Evolutionary conservation across 177 flowering plant genomes (phyloP).

Genomic region (Tripterygium wilfordii): DNA sequence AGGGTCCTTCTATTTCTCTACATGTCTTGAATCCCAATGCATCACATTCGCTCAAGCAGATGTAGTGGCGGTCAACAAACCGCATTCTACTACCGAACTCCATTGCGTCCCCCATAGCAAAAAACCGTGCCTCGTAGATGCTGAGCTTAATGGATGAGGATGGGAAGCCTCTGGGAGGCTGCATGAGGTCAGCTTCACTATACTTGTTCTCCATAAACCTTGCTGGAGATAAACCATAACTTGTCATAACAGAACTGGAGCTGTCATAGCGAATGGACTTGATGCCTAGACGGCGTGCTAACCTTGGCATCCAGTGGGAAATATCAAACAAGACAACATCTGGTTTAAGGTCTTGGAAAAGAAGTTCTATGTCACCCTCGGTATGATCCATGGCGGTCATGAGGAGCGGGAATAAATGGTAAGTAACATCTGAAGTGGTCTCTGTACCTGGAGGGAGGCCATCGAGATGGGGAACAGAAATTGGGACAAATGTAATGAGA

Average conservation of each 20-base stretch:
- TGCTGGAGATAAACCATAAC: constrained; percentile 9
- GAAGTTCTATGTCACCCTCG: constrained; percentile 7
- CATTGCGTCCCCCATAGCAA: background rate
- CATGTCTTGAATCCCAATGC: constrained; percentile 20
- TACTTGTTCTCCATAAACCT: background rate
- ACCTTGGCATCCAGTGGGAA: constrained; percentile 30
- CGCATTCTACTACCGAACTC: constrained; percentile 10
- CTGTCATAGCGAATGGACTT: constrained; percentile 24
- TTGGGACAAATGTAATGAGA: constrained; percentile 23
- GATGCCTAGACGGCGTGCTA: constrained; percentile 14
- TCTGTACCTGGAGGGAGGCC: constrained; percentile 32
- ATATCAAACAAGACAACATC: constrained; percentile 35
- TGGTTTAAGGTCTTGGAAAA: constrained; percentile 27
- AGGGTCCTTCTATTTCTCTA: constrained; percentile 28
- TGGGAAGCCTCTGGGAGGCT: constrained; percentile 6
- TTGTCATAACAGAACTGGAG: constrained; percentile 18
- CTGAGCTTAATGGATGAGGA: constrained; percentile 13
- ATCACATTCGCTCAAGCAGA: constrained; percentile 2
- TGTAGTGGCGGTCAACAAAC: constrained; percentile 4
- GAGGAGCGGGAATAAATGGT: constrained; percentile 5
- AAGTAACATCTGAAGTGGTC: constrained; percentile 25
- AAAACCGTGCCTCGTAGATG: constrained; percentile 4
- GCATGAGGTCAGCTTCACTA: constrained; percentile 11
- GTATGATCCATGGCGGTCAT: constrained; percentile 32
- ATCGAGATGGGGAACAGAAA: constrained; percentile 23